Conservation (phyloP, 768 basidiomycete genomes). For the Termitomyces sp. region DNA sequence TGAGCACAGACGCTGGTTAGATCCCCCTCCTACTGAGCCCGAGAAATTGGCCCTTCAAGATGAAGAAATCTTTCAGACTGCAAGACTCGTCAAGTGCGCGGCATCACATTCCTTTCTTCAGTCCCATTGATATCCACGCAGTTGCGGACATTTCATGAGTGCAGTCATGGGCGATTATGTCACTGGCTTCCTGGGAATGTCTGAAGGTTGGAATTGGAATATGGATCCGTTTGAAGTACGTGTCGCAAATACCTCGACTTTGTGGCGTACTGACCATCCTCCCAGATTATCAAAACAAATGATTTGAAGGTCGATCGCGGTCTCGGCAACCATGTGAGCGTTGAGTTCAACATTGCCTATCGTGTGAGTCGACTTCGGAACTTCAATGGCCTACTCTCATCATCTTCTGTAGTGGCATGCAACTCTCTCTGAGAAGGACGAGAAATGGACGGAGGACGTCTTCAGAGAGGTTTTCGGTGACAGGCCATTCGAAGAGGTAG, state of each 20-base stretch:
- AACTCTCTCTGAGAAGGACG: conserved; percentile 44
- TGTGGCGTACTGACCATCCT: background rate
- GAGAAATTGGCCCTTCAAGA: conserved; percentile 32
- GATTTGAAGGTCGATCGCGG: conserved; percentile 42
- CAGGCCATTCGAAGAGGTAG: conserved; percentile 34
- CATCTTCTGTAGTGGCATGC: conserved; percentile 52
- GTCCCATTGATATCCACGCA: conserved; percentile 13
- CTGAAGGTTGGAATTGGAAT: conserved; percentile 51
- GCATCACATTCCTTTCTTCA: background rate
- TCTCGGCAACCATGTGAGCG: conserved; percentile 61
- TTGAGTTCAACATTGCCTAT: conserved; percentile 64
- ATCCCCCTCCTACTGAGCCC: conserved; percentile 35
- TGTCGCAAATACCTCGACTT: background rate
- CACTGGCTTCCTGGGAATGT: conserved; percentile 52
- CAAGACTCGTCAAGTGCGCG: conserved; percentile 48
- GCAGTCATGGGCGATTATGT: conserved; percentile 59
- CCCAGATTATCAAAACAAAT: conserved; percentile 33
- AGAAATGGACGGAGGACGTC: conserved; percentile 45
- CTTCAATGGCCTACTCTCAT: background rate
- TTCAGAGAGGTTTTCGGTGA: conserved; percentile 40
- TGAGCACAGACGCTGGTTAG: conserved; percentile 44
- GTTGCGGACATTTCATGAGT: conserved; percentile 53
- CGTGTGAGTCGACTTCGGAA: conserved; percentile 23
- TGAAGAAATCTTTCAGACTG: conserved; percentile 58
- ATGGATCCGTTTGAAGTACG: conserved; percentile 38